Conservation (phyloP, 768 basidiomycete species). For the Infundibulicybe gibba region DNA sequence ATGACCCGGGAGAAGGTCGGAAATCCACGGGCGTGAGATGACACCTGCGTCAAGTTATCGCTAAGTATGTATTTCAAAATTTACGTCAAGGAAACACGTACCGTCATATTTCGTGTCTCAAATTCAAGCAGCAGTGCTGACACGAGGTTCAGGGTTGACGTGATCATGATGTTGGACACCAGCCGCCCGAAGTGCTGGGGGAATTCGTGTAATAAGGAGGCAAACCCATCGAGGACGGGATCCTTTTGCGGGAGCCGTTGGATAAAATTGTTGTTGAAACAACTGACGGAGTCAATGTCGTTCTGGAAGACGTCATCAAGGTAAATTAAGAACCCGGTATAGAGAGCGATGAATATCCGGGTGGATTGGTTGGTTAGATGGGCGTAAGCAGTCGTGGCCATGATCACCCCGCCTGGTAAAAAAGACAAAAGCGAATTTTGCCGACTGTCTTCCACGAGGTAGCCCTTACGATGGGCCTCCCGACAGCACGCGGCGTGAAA, state of each 20-base stretch:
- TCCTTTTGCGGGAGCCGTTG: slow-evolving; percentile 16
- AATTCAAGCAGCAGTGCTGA: slow-evolving; percentile 25
- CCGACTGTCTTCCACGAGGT: slow-evolving; percentile 11
- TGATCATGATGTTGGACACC: slow-evolving; percentile 23
- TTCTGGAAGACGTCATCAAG: slow-evolving; percentile 26
- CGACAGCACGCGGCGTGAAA: slow-evolving; percentile 13
- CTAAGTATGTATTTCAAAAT: background rate
- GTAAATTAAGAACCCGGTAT: slow-evolving; percentile 25
- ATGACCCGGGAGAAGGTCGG: slow-evolving; percentile 7
- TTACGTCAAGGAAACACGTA: slow-evolving; percentile 1
- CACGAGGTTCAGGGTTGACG: slow-evolving; percentile 24
- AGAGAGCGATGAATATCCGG: slow-evolving; percentile 26
- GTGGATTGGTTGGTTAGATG: slow-evolving; percentile 20
- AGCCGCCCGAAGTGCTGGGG: slow-evolving; percentile 19
- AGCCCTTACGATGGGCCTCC: slow-evolving; percentile 15
- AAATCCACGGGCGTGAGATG: slow-evolving; percentile 2
- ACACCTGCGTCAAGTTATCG: slow-evolving; percentile 1
- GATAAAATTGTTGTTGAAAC: slow-evolving; percentile 25
- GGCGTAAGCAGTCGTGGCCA: slow-evolving; percentile 10
- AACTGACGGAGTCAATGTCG: slow-evolving; percentile 15
- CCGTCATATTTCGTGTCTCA: slow-evolving; percentile 21
- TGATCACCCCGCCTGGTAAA: slow-evolving; percentile 17
- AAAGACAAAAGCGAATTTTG: slow-evolving; percentile 15
- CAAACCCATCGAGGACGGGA: slow-evolving; percentile 22
- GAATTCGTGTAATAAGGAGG: slow-evolving; percentile 18